phyloP scores from a whole-genome alignment of 1,284 basidiomycete species.

The Leccinum subrobustum region DNA sequence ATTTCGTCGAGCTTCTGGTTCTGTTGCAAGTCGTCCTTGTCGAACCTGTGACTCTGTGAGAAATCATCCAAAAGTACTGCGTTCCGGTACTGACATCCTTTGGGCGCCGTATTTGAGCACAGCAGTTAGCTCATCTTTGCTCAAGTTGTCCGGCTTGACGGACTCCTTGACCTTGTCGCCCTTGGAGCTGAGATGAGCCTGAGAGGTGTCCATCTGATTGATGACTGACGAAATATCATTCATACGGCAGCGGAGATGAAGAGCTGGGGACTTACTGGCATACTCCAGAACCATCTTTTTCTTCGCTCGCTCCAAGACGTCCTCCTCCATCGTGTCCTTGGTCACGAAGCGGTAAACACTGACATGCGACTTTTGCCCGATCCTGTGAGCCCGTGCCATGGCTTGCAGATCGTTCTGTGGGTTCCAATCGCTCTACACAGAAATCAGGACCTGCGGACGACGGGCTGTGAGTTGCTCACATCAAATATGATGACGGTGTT shows the following conservation, averaged over 20 bases:
- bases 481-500: slow-evolving; percentile 99
- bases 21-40: slow-evolving; percentile 92
- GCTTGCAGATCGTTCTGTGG: slow-evolving; percentile 99
- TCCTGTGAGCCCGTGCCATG: slow-evolving; percentile 97
- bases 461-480: slow-evolving; percentile 49
- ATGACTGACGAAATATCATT: slow-evolving; percentile 64
- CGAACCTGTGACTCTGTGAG: slow-evolving; percentile 63
- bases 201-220: slow-evolving; percentile 99
- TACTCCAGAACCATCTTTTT: slow-evolving; percentile 99
- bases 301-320: slow-evolving; percentile 96
- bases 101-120: slow-evolving; percentile 99
- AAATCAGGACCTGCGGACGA: slow-evolving; percentile 18
- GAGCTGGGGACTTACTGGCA: slow-evolving; percentile 71
- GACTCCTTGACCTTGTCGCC: slow-evolving; percentile 63
- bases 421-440: slow-evolving; percentile 84
- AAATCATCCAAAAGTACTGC: slow-evolving; percentile 13
- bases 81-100: slow-evolving; percentile 71
- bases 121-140: slow-evolving; percentile 97
- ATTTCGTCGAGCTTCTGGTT: slow-evolving; percentile 98
- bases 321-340: slow-evolving; percentile 99
- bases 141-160: slow-evolving; percentile 84
- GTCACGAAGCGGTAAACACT: slow-evolving; percentile 98
- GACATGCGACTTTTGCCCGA: slow-evolving; percentile 97
- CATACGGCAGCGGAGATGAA: slow-evolving; percentile 11
- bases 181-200: slow-evolving; percentile 90